Base-by-base conservation (phyloP, 768 basidiomycete genomes). In the Russula compacta region DNA sequence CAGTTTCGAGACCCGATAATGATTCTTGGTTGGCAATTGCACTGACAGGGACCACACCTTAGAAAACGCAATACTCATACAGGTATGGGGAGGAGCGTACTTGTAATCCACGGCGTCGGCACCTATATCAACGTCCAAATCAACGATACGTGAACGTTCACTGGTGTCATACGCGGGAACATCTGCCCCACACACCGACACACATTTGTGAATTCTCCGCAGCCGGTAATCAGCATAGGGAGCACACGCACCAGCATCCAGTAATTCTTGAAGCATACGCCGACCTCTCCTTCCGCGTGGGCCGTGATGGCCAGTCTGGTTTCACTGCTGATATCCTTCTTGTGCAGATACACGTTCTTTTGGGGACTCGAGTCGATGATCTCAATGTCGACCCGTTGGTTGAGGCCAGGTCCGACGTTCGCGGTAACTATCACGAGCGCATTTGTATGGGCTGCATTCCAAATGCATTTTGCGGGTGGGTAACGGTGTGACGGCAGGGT, bases 51-150 rank as follows among this genome's bases (percentile, higher is more conserved):
- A 21, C 43, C 36, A 17, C 50, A 61, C 35, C 63, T 48, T 58
- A 43, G 40, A 44, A 58, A 17, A 32, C 4, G 43, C 52, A 6
- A 52, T 46, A 35, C 40, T 6, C 0, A 14, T 15, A 47, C 15
- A 47, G 11, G 7, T 14, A 51, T 32, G 21, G 29, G 6, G 54
- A 44, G n/a, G 40, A 10, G 76, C 88, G 65, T 69, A 95, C 94
- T 99, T 98, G 81, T 98, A 98, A 75, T 99, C 97, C 40, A 98
- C 87, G 2, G 97, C 97, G 69, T 98, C 95, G 12, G 95, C 95
- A 38, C 97, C 97, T 72, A 99, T 95, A 70, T 99, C 97, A 40
- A 98, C 83, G 70, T 99, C 97, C 60, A 98, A 76, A 77, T 99
- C 95, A 63, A 99, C 73, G 43, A 89, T 81, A 15, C 92, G 81